A percentile compares a stretch with the other conserved stretches of the same genome.
Conservation (phyloP, 306 rosid species). For the Quercus parvula region DNA sequence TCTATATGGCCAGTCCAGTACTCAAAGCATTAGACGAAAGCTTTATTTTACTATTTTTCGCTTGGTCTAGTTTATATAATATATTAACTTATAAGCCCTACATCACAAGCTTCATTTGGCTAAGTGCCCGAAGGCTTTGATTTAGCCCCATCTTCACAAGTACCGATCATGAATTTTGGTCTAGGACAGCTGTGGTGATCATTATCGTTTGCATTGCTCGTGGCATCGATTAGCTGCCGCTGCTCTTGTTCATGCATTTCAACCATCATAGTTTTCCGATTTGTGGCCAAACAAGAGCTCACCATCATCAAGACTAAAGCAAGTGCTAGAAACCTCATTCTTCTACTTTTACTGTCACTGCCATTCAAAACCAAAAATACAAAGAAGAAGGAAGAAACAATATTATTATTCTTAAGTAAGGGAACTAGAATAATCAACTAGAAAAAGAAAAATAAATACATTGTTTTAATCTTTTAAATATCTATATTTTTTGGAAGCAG, state of each 20-base stretch:
- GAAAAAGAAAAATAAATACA: not conserved
- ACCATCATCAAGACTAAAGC: conserved; percentile 16
- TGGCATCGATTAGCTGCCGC: not conserved
- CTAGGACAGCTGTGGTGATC: conserved; percentile 37
- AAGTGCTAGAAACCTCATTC: conserved; percentile 12
- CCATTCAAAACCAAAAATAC: not conserved
- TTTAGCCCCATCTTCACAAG: not conserved
- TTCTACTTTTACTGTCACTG: not conserved
- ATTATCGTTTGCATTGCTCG: conserved; percentile 5
- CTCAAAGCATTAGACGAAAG: no score
- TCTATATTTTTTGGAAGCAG: not conserved
- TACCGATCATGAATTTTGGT: conserved; percentile 11
- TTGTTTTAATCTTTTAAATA: not conserved
- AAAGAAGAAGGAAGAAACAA: not conserved
- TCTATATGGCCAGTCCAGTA: no score
- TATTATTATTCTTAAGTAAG: no score
- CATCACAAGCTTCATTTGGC: not conserved
- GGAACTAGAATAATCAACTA: no score
- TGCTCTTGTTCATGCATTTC: not conserved
- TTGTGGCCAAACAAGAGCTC: conserved; percentile 17
- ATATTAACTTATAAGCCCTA: no score
- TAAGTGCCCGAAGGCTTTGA: not conserved
- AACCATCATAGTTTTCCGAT: not conserved
- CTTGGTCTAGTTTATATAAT: no score
- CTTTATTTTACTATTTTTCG: no score